Evolutionary conservation across 371 early-diverging fungal species (phyloP), one percentile per base, ranked within the genome.

Genomic region (Apophysomyces elegans): DNA sequence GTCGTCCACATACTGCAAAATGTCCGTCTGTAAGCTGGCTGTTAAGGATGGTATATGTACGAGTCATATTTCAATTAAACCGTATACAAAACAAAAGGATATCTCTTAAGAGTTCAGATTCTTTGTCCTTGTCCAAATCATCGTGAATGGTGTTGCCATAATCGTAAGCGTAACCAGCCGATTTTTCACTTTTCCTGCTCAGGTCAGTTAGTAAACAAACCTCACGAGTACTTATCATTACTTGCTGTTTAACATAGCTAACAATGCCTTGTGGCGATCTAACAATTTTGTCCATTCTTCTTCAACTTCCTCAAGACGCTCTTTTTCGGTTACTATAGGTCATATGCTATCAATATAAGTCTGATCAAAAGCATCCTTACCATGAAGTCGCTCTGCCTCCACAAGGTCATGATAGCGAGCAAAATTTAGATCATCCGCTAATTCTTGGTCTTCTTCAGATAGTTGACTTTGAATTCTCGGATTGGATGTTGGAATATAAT

Each of bases 351-450:
- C 32, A 26, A 2, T 2, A 26, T 26, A 3, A 26, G 32, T 26
- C 32, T 26, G 32, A 26, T 26, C 32, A 26, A 13, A 37, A 7
- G 9, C 5, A 7, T 11, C 4, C 12, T 46, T 81, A 85, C 87
- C 73, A 50, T 75, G 62, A 13, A 87, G 64, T 11, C 88, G 77
- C n/a, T 76, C 76, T 14, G 81, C 83, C 62, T 87, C 88, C 5
- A 80, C 80, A 4, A 87, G 65, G 61, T 87, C 88, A 44, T 79
- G 80, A 67, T 84, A 87, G 56, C 88, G 72, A 47, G 85, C 85
- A 68, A 84, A 87, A 41, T 78, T 86, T 37, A 79, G 73, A 68
- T 73, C 88, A 61, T 71, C 82, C 37, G 61, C 69, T 70, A 73
- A 75, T 62, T 72, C 84, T 58, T 70, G 56, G 11, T 87, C 84